Evolutionary conservation across 164 flowering plant genomes (phyloP), one percentile per base, ranked within the genome.

Genomic region (Umbilicus rupestris): DNA sequence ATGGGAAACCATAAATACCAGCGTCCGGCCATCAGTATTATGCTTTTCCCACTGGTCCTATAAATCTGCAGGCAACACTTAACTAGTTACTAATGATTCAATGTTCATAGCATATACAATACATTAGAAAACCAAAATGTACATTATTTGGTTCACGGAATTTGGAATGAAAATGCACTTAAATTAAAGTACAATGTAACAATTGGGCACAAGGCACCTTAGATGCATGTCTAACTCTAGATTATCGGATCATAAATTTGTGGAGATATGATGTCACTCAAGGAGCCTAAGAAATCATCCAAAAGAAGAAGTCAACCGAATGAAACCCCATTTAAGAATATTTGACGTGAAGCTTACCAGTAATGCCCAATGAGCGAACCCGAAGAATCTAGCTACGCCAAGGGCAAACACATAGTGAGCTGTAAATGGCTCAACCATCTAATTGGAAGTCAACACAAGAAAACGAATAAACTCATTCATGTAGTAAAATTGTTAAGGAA

Each of bases 381-480:
- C 59, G 3, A 68, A 62, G 35, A 68, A 68, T 31, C 71, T 68
- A 15, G 52, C 30, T 7, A 68, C 65, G 1, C 71, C 71, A 10
- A 68, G 65, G 14, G 71, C 71, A 62, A 68, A 68, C 12, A 68
- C 71, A 46, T 68, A 68, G 49, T 62, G 66, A 33, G 71, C 71
- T 5, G 66, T 68, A 30, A 62, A 68, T 30, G 71, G 71, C 45
- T 68, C 71, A 14, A 62, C 66, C 57, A 68, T 68, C 70, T 68
- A 16, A 6, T 3, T 5, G 17, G 33, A 28, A 55, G 28, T 41
- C 29, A 41, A 41, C 11, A 16, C 22, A 14, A 1, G 35, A 47
- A 66, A n/a, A 28, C 24, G 39, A 20, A 15, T 15, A 37, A 35
- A 0, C 0, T 35, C 17, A 66, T 14, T 49, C 39, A 26, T 22